Conservation (phyloP, 768 basidiomycete species). For the Lanmaoa pseudosensibilis region DNA sequence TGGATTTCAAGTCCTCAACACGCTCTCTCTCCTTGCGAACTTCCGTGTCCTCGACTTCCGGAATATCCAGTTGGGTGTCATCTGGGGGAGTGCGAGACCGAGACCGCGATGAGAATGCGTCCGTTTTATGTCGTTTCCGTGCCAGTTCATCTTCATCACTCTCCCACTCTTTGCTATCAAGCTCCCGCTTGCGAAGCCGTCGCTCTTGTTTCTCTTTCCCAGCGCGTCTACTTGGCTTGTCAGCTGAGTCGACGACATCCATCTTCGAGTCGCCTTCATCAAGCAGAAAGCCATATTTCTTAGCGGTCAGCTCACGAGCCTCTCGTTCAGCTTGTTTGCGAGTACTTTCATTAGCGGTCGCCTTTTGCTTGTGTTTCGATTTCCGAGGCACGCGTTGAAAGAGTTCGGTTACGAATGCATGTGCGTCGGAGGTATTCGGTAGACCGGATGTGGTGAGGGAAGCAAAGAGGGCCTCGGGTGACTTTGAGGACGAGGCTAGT, state of each 20-base stretch:
- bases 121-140: slow-evolving; percentile 60
- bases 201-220: slow-evolving; percentile 58
- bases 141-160: slow-evolving; percentile 84
- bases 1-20: slow-evolving; percentile 74
- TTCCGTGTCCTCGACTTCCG: slow-evolving; percentile 79
- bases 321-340: slow-evolving; percentile 76
- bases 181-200: slow-evolving; percentile 76
- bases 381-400: slow-evolving; percentile 77
- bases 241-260: slow-evolving; percentile 40
- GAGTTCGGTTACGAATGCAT: slow-evolving; percentile 77
- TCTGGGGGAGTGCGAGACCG: slow-evolving; percentile 26
- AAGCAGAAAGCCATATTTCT: slow-evolving; percentile 79
- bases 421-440: slow-evolving; percentile 76
- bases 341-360: slow-evolving; percentile 40
- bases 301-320: slow-evolving; percentile 62
- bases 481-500: slow-evolving; percentile 76
- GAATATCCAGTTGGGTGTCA: slow-evolving; percentile 43
- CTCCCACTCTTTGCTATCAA: slow-evolving; percentile 83
- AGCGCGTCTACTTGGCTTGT: slow-evolving; percentile 24
- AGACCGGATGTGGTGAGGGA: slow-evolving; percentile 76
- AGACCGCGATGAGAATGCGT: slow-evolving; percentile 34
- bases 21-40: slow-evolving; percentile 70
- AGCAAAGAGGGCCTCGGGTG: slow-evolving; percentile 74
- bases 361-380: slow-evolving; percentile 61
- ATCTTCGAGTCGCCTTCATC: slow-evolving; percentile 72